phyloP scores from a whole-genome alignment of 2,329 filamentous ascomycete species.

The Botrytis fragariae region DNA sequence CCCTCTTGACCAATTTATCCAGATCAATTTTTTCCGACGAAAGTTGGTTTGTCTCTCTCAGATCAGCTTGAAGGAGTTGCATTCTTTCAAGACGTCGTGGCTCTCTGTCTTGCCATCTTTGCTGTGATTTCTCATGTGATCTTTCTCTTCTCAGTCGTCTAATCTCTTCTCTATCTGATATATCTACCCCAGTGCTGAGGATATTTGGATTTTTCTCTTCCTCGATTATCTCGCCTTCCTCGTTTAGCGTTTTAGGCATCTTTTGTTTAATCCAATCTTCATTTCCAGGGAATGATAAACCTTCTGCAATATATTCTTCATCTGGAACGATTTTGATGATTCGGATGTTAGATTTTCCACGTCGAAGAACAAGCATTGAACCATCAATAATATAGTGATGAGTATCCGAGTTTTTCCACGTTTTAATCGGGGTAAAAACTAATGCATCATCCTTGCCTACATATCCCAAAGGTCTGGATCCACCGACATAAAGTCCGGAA shows the following conservation, averaged over 20 bases:
- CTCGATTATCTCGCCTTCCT: slow-evolving; percentile 2
- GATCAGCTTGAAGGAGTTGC: not conserved
- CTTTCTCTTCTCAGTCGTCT: not conserved
- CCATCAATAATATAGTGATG: slow-evolving; percentile 59
- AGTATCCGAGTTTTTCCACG: slow-evolving; percentile 57
- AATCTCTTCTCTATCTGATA: not conserved
- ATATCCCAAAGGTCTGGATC: slow-evolving; percentile 45
- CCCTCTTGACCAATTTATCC: not conserved
- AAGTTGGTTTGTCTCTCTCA: not conserved
- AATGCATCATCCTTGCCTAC: slow-evolving; percentile 49
- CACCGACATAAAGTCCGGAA: slow-evolving; percentile 61
- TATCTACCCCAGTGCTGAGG: not conserved
- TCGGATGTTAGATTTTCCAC: slow-evolving; percentile 62
- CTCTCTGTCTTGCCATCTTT: not conserved
- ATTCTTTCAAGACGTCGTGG: not conserved
- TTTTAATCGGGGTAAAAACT: slow-evolving; percentile 60
- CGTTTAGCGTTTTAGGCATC: not conserved
- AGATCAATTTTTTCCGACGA: not conserved
- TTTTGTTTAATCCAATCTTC: not conserved
- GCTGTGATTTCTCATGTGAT: not conserved
- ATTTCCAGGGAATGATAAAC: slow-evolving; percentile 10
- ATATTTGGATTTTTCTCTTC: not conserved
- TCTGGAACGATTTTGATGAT: slow-evolving; percentile 59
- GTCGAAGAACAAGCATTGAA: slow-evolving; percentile 58
- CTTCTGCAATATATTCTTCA: slow-evolving; percentile 39